Evolutionary conservation across 352 stramenopile species (phyloP).

Genomic region (Phytophthora ramorum): DNA sequence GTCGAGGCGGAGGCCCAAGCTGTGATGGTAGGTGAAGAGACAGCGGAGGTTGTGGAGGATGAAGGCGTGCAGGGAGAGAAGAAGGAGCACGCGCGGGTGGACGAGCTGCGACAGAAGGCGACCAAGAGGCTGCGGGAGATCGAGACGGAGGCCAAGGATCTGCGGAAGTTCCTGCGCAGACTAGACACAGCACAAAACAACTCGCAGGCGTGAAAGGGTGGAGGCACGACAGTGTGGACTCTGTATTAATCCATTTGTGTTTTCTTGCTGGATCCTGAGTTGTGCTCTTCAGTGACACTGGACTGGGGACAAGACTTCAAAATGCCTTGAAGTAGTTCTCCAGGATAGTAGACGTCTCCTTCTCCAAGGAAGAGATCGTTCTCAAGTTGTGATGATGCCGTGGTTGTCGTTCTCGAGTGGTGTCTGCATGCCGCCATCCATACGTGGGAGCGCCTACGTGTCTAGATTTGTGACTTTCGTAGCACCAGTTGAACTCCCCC

Average conservation of each 20-base stretch:
- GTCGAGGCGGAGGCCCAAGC: background rate
- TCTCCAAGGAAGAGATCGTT: background rate
- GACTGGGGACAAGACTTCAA: too few species aligned
- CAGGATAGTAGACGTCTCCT: background rate
- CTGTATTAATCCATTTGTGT: conserved; percentile 4
- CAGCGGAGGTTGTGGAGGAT: background rate
- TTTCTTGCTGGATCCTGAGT: background rate
- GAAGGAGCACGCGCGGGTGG: conserved; percentile 11
- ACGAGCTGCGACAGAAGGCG: conserved; percentile 23
- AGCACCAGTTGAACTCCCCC: conserved; percentile 29
- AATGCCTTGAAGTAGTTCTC: too few species aligned
- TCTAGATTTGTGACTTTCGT: conserved; percentile 28
- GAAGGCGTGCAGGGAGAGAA: background rate
- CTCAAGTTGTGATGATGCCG: background rate
- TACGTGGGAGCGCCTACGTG: too few species aligned
- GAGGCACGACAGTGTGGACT: background rate
- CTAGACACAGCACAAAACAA: conserved; percentile 7
- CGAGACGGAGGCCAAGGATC: conserved; percentile 27
- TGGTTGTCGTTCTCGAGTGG: background rate
- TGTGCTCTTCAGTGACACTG: background rate
- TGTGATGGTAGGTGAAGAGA: background rate
- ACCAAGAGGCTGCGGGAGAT: conserved; percentile 31
- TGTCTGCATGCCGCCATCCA: too few species aligned
- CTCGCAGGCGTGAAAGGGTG: background rate
- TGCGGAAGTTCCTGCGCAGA: conserved; percentile 30